These are phyloP conservation scores for Neofusicoccum umdonicola DNA, from an alignment of 2,329 filamentous ascomycete genomes.

Conservation along the genomic window DNA sequence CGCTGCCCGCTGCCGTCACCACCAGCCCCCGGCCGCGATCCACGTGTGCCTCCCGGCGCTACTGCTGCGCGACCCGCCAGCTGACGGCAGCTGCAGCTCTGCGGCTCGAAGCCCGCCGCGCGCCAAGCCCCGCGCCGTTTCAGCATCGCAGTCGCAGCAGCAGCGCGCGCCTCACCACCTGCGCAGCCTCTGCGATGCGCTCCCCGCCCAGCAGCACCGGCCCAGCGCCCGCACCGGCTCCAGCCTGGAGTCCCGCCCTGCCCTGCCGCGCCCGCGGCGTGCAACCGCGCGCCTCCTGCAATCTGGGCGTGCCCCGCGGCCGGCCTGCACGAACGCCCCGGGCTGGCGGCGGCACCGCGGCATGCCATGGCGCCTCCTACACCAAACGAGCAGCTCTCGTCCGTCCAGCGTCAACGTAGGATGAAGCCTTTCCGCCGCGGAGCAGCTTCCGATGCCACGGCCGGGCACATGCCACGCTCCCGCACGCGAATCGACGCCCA, in stretches of 20 bases:
- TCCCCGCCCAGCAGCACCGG: neutral
- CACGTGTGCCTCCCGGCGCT: constrained; percentile 15
- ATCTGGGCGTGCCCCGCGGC: too few relatives aligned
- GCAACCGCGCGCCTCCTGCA: neutral
- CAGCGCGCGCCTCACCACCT: neutral
- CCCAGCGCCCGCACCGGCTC: neutral
- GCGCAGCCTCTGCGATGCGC: neutral
- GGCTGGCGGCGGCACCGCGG: neutral
- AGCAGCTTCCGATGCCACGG: neutral
- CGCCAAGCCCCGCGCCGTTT: constrained; percentile 4
- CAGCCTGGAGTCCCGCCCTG: neutral
- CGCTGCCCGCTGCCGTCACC: neutral
- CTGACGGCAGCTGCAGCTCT: neutral
- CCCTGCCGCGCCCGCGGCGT: too few relatives aligned
- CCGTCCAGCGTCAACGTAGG: constrained; percentile 5
- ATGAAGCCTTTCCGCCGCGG: neutral
- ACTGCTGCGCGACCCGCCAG: constrained; percentile 10
- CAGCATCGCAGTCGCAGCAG: neutral
- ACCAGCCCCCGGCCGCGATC: neutral
- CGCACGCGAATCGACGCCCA: neutral
- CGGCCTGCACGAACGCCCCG: neutral
- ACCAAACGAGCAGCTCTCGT: neutral
- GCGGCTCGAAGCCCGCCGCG: constrained; percentile 12
- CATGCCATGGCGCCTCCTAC: neutral
- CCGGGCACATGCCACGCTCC: neutral